phyloP scores from a whole-genome alignment of 305 asterid genomes.

The Fraxinus floribunda region DNA sequence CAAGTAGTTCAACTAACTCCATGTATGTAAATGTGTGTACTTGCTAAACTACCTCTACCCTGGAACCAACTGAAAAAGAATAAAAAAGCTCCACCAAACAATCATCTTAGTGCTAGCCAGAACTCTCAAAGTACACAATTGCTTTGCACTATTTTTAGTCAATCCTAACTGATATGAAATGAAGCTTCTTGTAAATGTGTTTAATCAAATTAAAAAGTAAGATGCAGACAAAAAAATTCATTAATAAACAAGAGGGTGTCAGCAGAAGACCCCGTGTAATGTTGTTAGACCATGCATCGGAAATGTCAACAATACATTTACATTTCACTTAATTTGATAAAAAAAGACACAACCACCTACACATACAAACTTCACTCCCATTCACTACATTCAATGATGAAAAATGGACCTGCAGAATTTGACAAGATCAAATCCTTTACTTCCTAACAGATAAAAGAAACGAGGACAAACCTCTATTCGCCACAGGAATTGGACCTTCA shows the following conservation, averaged over 20 bases:
- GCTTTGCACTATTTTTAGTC: not conserved
- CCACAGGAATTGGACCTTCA: slow-evolving; percentile 67
- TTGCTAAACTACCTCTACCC: not conserved
- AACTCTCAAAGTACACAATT: not conserved
- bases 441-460: not conserved
- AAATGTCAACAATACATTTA: not conserved
- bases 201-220: not conserved
- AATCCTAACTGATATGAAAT: not conserved
- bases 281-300: not conserved
- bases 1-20: not conserved
- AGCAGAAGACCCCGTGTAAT: not conserved
- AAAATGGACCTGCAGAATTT: not conserved
- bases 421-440: not conserved
- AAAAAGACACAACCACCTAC: slow-evolving; percentile 14
- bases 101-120: not conserved
- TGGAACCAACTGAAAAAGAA: not conserved
- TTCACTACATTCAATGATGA: slow-evolving; percentile 1
- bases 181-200: not conserved
- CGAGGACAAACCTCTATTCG: slow-evolving; percentile 63
- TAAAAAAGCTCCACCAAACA: not conserved
- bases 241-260: not conserved
- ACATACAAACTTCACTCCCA: not conserved
- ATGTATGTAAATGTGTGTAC: not conserved
- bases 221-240: not conserved
- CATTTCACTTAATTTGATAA: not conserved